Base-by-base conservation (phyloP, 2,329 filamentous ascomycete species). In the Xylogone sp. region DNA sequence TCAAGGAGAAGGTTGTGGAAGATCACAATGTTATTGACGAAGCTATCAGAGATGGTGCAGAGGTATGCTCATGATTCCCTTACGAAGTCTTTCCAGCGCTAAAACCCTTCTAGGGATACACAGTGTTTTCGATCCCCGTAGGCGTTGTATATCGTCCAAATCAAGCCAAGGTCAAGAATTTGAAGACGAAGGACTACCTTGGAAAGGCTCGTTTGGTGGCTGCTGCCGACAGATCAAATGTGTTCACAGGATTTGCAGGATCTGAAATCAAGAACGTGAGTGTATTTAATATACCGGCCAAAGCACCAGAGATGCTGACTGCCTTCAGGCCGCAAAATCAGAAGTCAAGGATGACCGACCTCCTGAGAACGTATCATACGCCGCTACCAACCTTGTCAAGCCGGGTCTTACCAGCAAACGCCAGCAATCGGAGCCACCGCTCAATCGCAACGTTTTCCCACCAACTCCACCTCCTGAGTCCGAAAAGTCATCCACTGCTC, bases 11-110 rank as follows among this genome's bases (percentile, higher is more conserved):
- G 75, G 89, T 94, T 45, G 92, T 96, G 1, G 87, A 93, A 50
- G 93, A 97, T 62, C 94, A 99, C 72, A 90, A 96, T 67, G 94
- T 99, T 57, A 99, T 99, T 59, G 92, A 99, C 64, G 94, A 99
- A 70, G 94, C 94, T 3, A 97, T 99, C 59, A 78, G 82, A 49
- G 94, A 97, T 68, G 85, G 92, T 64, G 94, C 94, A 54, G 91
- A 97, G 79, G 90, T 94, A 77, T 57, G 76, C 21, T 31, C 13
- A 39, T 39, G 34, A 7, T 39, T 16, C 34, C 13, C 10, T 27
- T 27, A 27, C 5, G 24, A 6, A 27, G 24, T 27, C 24, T 27
- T 27, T 10, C 5, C 24, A 5, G 48, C 45, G 22, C 58, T 68
- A 52, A 67, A 43, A 43, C 10, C 5, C 31, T 27, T 10, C 44